phyloP scores from a whole-genome alignment of 2,329 filamentous ascomycete genomes.

The Bipolaris gigantea region DNA sequence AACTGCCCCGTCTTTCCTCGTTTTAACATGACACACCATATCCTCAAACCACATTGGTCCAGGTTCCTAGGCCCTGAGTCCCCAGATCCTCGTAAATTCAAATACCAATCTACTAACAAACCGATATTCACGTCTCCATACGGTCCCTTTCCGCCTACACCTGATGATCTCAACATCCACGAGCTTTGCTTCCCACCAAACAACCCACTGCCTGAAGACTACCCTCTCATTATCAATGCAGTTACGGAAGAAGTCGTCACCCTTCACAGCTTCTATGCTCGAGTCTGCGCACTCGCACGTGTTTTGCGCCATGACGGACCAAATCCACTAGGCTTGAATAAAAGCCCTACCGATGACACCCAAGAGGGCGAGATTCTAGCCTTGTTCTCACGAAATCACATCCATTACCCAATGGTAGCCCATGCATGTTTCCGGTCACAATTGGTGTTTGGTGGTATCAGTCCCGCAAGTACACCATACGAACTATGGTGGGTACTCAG shows the following conservation, averaged over 20 bases:
- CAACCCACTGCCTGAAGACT: slow-evolving; percentile 31
- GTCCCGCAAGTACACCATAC: slow-evolving; percentile 34
- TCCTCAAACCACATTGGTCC: slow-evolving; percentile 33
- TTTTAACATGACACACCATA: slow-evolving; percentile 25
- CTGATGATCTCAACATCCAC: slow-evolving; percentile 35
- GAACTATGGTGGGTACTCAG: slow-evolving; percentile 39
- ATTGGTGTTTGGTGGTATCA: slow-evolving; percentile 37
- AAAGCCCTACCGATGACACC: slow-evolving; percentile 27
- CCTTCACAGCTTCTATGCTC: slow-evolving; percentile 34
- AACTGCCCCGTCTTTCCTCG: background rate
- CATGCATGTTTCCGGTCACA: slow-evolving; percentile 38
- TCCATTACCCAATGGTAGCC: slow-evolving; percentile 37
- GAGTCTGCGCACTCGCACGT: slow-evolving; percentile 31
- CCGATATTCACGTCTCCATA: slow-evolving; percentile 32
- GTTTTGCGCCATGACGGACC: slow-evolving; percentile 32
- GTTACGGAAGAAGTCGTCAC: slow-evolving; percentile 29
- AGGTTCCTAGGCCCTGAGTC: slow-evolving; percentile 27
- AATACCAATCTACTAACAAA: slow-evolving; percentile 22
- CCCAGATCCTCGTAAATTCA: slow-evolving; percentile 26
- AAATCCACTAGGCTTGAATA: slow-evolving; percentile 25
- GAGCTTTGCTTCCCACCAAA: slow-evolving; percentile 34
- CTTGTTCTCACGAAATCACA: slow-evolving; percentile 32
- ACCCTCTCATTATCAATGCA: slow-evolving; percentile 36
- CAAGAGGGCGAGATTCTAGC: slow-evolving; percentile 37
- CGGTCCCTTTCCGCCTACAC: slow-evolving; percentile 32